Evolutionary conservation across 805 yeast genomes (phyloP), one percentile per base, ranked within the genome.

Genomic region (Candida quercuum): DNA sequence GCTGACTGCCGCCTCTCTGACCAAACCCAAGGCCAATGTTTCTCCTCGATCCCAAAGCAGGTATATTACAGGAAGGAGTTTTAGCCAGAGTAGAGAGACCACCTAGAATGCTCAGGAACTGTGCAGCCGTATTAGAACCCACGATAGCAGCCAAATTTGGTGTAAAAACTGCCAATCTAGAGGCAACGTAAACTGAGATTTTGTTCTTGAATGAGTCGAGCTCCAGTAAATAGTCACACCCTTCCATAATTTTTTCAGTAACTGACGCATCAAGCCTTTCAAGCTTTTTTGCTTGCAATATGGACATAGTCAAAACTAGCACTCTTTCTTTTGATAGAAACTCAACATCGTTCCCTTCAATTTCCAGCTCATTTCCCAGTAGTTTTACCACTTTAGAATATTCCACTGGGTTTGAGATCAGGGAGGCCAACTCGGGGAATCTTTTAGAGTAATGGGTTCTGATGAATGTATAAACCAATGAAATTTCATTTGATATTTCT

Each of bases 31-130:
- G 51, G 0, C 65, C 56, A 40, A 56, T 48, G 28, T 60, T 57
- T 36, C 70, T 60, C 30, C 69, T 70, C 12, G 74, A 72, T 0
- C 96, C 96, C 33, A 86, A 62, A 0, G 94, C 76, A 0, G 95
- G 78, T 17, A 91, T 51, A 53, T 91, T 91, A 50, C 97, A 86
- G 4, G 95, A 71, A 0, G 96, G 96, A 0, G 85, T 75, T 22
- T 59, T 62, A 3, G 87, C 76, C 9, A 91, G 61, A 6, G 75
- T 79, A 11, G 62, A 63, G 5, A 91, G 57, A 0, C 95, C 87
- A 2, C 95, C 94, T 1, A 75, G 64, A 14, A 72, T 66, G 1
- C 86, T 72, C 18, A 91, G 61, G 14, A 93, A 59, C 48, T 83
- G 86, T 0, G 95, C 81, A 0, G 95, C 76, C 0, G 84, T 72